Evolutionary conservation across 495 filamentous ascomycete species (phyloP), one percentile per base, ranked within the genome.

Genomic region (Pyrenula aspistea): DNA sequence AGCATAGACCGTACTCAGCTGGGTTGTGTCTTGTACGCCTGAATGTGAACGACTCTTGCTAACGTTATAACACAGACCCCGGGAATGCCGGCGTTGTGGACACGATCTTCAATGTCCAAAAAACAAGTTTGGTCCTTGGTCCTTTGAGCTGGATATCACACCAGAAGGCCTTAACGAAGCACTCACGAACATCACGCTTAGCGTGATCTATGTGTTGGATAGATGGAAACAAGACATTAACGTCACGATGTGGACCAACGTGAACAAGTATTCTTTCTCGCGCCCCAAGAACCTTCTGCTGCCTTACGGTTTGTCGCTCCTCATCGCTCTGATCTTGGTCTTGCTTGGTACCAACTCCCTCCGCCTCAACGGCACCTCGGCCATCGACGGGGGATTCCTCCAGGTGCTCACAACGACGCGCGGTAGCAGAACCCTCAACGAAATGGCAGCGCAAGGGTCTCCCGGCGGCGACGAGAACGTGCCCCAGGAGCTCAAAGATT

Each of bases 391-490:
- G n/a, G 56, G 65, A 12, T 57, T 64, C 49, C 60, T 65, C 19
- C 61, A 67, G 52, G 62, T 62, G 1, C 49, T 65, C 24, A 49
- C 62, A 20, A 67, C 65, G 0, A 60, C 61, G 1, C 57, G 61
- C 2, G 61, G 59, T 8, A 63, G 63, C 57, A 58, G 59, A 0
- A 24, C 51, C 12, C 56, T 67, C 4, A 57, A 60, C 25, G 54
- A 61, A 24, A 56, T 64, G 10, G 65, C 65, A 10, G 61, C 60
- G 20, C 56, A 59, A 24, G 65, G 63, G 0, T 67, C 61, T 56
- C 51, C 65, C n/a, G 65, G 63, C 3, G 65, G 63, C 12, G 52
- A 58, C 1, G 63, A 62, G 54, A 67, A 60, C 52, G 55, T 62
- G 10, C 65, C 65, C 12, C 53, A 60, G 3, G 61, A 65, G 21